Conservation (phyloP, 2,329 filamentous ascomycete genomes). For the Huntiella savannae region DNA sequence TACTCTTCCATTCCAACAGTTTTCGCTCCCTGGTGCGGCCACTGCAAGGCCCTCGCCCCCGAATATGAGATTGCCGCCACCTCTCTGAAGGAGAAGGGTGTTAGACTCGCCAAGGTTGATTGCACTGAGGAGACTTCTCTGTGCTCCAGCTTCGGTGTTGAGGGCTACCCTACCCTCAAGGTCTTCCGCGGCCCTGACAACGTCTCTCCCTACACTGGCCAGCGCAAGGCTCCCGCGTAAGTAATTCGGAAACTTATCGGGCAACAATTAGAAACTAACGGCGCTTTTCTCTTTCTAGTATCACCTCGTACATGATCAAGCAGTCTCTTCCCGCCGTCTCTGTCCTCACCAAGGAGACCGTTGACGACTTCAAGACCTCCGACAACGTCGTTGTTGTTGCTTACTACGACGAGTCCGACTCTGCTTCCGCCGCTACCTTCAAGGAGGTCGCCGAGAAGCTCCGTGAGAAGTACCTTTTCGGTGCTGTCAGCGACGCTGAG, state of each 20-base stretch:
- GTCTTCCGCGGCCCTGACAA: constrained; percentile 86
- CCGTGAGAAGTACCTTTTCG: constrained; percentile 85
- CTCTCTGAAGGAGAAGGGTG: constrained; percentile 70
- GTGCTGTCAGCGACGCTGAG: constrained; percentile 61
- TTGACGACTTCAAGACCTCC: constrained; percentile 92
- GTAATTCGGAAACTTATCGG: constrained; percentile 16
- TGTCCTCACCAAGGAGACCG: constrained; percentile 54
- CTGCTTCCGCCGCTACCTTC: constrained; percentile 76
- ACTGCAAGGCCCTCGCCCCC: constrained; percentile 94
- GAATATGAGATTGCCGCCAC: constrained; percentile 81
- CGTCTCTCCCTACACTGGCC: constrained; percentile 65
- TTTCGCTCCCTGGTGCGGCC: constrained; percentile 91
- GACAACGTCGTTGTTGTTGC: constrained; percentile 92
- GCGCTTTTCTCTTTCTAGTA: constrained; percentile 21
- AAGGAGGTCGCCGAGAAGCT: constrained; percentile 51
- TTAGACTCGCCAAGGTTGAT: constrained; percentile 72
- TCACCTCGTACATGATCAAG: constrained; percentile 88
- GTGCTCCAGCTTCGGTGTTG: constrained; percentile 75
- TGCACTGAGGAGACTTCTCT: constrained; percentile 89
- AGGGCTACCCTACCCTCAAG: constrained; percentile 97
- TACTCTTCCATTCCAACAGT: constrained; percentile 28
- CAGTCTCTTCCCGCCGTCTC: constrained; percentile 90
- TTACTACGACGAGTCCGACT: constrained; percentile 65
- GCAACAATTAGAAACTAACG: constrained; percentile 6
- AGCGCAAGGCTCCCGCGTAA: constrained; percentile 66